Evolutionary conservation across 2,329 filamentous ascomycete species (phyloP).

Genomic region (Colletotrichum spaethianum): DNA sequence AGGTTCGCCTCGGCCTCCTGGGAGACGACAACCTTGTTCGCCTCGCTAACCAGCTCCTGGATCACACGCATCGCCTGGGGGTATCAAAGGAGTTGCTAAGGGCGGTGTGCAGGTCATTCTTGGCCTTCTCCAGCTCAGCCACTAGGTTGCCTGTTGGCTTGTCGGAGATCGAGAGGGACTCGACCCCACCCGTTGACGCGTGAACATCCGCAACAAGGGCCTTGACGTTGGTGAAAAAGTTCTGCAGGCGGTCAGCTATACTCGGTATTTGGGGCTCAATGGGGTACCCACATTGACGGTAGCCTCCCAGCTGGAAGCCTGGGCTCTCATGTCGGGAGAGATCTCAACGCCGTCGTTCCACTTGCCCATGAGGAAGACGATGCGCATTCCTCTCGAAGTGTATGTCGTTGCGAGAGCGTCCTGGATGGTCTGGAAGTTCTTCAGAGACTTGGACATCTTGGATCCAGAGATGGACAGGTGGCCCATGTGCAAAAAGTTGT

Average conservation of each 20-base stretch:
- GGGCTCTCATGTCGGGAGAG: slow-evolving; percentile 83
- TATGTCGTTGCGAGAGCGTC: slow-evolving; percentile 81
- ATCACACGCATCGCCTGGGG: slow-evolving; percentile 83
- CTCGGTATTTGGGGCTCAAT: neutral
- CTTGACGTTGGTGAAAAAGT: slow-evolving; percentile 72
- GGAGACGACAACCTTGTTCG: slow-evolving; percentile 71
- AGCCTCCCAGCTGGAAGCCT: slow-evolving; percentile 84
- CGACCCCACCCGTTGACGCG: slow-evolving; percentile 50
- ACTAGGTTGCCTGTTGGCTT: slow-evolving; percentile 48
- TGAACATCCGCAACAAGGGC: slow-evolving; percentile 65
- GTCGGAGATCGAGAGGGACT: slow-evolving; percentile 56
- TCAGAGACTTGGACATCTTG: slow-evolving; percentile 96
- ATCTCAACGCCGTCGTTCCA: slow-evolving; percentile 97
- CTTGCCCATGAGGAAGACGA: slow-evolving; percentile 87
- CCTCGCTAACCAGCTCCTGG: slow-evolving; percentile 81
- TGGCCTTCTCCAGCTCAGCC: slow-evolving; percentile 65
- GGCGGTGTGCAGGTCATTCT: slow-evolving; percentile 69
- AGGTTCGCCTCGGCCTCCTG: slow-evolving; percentile 59
- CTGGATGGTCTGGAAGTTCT: slow-evolving; percentile 95
- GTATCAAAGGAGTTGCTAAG: slow-evolving; percentile 92
- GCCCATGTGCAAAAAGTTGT: slow-evolving; percentile 97
- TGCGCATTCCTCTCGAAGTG: slow-evolving; percentile 84
- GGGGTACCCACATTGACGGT: slow-evolving; percentile 72
- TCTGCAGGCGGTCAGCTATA: slow-evolving; percentile 52
- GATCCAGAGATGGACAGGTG: slow-evolving; percentile 86